Percentiles rank a stretch among this genome's conserved stretches.
These are phyloP conservation scores for Laetiporus sulphureus DNA, from an alignment of 1,284 basidiomycete species.

Conservation along the genomic window DNA sequence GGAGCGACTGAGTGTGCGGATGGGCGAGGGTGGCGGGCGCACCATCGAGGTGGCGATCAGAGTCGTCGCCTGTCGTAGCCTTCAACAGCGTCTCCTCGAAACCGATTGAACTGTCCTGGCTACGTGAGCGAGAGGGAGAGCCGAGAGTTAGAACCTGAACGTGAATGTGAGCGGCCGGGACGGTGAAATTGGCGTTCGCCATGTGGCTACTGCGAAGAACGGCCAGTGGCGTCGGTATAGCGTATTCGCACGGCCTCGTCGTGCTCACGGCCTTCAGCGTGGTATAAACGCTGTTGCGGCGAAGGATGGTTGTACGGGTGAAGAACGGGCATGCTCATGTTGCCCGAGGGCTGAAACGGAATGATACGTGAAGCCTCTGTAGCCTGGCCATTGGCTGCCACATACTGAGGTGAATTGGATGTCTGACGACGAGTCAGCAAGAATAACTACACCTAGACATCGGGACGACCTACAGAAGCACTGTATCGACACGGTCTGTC, in stretches of 20 bases:
- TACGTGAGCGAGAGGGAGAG: conserved; percentile 23
- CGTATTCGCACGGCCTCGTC: conserved; percentile 24
- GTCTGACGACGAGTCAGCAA: conserved; percentile 13
- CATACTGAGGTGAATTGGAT: conserved; percentile 16
- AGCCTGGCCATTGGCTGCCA: conserved; percentile 17
- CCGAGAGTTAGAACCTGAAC: no score
- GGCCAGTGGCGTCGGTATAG: conserved; percentile 17
- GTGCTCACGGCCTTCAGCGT: conserved; percentile 20
- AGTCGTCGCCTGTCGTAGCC: conserved; percentile 30
- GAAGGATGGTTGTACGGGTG: conserved; percentile 16
- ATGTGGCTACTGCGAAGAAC: conserved; percentile 11
- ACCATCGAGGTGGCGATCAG: conserved; percentile 9
- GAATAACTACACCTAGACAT: not conserved
- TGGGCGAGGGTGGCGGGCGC: conserved; percentile 11
- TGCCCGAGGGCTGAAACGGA: conserved; percentile 8
- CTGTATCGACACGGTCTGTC: conserved; percentile 16
- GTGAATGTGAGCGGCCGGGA: conserved; percentile 20
- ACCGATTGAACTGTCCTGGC: conserved; percentile 26
- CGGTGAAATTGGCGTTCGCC: conserved; percentile 16
- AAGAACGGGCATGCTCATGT: conserved; percentile 9
- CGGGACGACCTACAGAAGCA: conserved; percentile 20
- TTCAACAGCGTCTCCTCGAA: conserved; percentile 62
- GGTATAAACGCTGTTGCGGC: conserved; percentile 6
- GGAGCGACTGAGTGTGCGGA: conserved; percentile 11
- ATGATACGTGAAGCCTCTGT: conserved; percentile 18